Conservation (phyloP, 2,329 filamentous ascomycete species). For the Sordariomycetes sp. region DNA sequence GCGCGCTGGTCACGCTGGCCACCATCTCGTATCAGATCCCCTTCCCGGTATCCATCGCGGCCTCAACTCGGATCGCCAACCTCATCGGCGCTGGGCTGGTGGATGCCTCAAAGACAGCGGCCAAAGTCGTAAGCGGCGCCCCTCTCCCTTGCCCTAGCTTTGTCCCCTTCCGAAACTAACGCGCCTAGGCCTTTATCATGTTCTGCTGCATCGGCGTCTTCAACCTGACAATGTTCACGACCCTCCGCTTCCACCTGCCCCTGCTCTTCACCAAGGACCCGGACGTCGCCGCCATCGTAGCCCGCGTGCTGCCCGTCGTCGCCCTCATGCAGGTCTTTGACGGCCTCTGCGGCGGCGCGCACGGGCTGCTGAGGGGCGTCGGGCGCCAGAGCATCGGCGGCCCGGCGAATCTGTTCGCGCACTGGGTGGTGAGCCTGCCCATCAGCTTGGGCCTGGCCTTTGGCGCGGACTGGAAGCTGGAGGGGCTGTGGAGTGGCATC, state of each 20-base stretch:
- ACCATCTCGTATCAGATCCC: constrained; percentile 84
- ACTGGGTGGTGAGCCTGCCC: constrained; percentile 80
- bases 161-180: neutral
- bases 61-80: constrained; percentile 83
- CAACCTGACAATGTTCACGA: constrained; percentile 63
- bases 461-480: constrained; percentile 64
- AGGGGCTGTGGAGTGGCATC: constrained; percentile 74
- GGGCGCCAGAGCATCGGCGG: constrained; percentile 86
- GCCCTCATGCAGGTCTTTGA: constrained; percentile 90
- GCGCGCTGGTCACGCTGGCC: constrained; percentile 69
- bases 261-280: constrained; percentile 67
- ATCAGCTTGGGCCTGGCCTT: constrained; percentile 74
- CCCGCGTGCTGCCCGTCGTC: constrained; percentile 66
- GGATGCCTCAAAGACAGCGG: constrained; percentile 69
- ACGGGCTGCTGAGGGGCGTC: constrained; percentile 77
- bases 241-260: constrained; percentile 65
- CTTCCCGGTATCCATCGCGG: constrained; percentile 83
- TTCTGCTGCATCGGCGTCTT: constrained; percentile 72
- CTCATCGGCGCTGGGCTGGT: constrained; percentile 81
- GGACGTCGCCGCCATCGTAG: constrained; percentile 60
- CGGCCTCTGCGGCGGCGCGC: constrained; percentile 66
- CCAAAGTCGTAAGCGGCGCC: constrained; percentile 54
- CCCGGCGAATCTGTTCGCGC: constrained; percentile 77
- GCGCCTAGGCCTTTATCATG: constrained; percentile 45
- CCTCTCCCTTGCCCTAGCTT: constrained; percentile 1